Percentiles rank a stretch among this genome's conserved stretches.
Conservation (phyloP, 2,329 filamentous ascomycete genomes). For the Fusarium sp. region DNA sequence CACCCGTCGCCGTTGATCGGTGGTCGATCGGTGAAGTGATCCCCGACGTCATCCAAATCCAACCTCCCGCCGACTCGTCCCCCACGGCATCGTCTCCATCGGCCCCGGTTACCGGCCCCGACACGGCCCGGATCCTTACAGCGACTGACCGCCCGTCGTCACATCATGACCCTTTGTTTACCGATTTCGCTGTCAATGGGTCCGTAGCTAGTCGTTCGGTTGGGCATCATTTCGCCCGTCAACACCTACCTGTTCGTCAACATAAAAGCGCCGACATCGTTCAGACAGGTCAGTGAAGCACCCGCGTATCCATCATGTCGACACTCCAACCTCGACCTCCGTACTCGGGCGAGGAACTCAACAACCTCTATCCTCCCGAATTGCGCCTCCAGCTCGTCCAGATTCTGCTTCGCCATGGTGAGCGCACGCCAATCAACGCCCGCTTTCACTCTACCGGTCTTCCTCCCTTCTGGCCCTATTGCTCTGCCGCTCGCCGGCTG, state of each 20-base stretch:
- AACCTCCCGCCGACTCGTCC: not conserved
- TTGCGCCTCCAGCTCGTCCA: constrained; percentile 92
- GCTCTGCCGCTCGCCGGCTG: constrained; percentile 79
- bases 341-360: constrained; percentile 85
- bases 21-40: not conserved
- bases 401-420: constrained; percentile 82
- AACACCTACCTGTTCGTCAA: not conserved
- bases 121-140: constrained; percentile 11
- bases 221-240: not conserved
- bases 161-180: constrained; percentile 11
- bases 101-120: constrained; percentile 27
- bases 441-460: constrained; percentile 85
- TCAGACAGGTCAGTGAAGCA: not conserved
- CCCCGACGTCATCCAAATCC: not conserved
- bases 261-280: not conserved
- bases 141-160: not conserved
- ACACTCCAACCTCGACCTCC: constrained; percentile 78
- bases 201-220: not conserved
- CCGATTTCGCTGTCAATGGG: not conserved
- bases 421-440: constrained; percentile 86
- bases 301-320: constrained; percentile 70
- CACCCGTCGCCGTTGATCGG: not conserved
- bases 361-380: constrained; percentile 80
- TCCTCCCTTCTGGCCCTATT: constrained; percentile 88
- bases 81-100: constrained; percentile 3